Evolutionary conservation across 805 yeast genomes (phyloP), one percentile per base, ranked within the genome.

Genomic region (Kodamaea kaohsiungensis): DNA sequence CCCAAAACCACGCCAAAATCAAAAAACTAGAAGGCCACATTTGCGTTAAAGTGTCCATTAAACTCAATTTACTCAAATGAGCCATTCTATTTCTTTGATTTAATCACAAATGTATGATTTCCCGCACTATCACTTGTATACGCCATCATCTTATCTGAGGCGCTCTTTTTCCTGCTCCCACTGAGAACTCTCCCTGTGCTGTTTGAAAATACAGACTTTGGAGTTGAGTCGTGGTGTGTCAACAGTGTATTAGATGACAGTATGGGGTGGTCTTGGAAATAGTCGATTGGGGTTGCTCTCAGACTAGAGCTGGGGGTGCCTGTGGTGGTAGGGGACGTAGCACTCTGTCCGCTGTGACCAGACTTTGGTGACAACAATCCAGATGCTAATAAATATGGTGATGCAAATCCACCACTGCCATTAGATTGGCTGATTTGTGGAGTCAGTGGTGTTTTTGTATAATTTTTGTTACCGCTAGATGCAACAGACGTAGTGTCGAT

Each of bases 371-470:
- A 79, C 49, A 80, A 64, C 30, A 82, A 62, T 1, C 89, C 89
- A 0, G 88, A 81, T 0, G 89, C 88, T 55, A 86, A 67, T 46
- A 86, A 72, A 59, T 85, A 87, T 1, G 91, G 91, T 6, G 91
- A 85, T 0, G 86, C 79, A 65, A 87, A 81, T 0, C 90, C 90
- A 38, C 67, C 65, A 46, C 61, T 63, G 22, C 45, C 51, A 7
- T 59, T 42, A 25, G 56, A 49, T 19, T 51, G 51, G 6, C 66
- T 61, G 53, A 38, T 62, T 35, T 72, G 77, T 1, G 79, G 75
- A 0, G 81, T 73, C 17, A 70, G 61, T 1, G 82, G 80, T 2
- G 76, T 69, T 25, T 65, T 43, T 17, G 58, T 53, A 17, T 40
- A 40, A 13, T 16, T 17, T 12, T 40, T 40, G 42, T 38, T 38